Evolutionary conservation across 2,329 filamentous ascomycete species (phyloP), one percentile per base, ranked within the genome.

Genomic region (Nakataea oryzae): DNA sequence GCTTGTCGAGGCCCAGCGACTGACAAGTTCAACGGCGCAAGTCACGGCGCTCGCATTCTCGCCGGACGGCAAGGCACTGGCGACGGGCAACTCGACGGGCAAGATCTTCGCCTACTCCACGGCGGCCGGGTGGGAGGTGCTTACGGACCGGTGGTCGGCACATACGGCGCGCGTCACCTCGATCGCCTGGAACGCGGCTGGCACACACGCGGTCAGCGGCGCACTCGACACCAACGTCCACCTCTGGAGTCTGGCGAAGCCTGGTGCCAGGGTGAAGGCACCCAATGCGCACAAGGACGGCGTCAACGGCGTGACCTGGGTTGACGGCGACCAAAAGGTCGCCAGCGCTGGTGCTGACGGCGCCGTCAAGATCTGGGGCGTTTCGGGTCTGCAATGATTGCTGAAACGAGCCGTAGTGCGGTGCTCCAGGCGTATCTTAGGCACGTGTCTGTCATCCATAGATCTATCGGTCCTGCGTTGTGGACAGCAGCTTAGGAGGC

Each of bases 271-370:
- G 67, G 84, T 96, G 67, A 93, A 95, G 78, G 88, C 86, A 17
- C 76, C 86, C 27, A 96, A 96, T 71, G 92, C 93, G 59, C 95
- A 99, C 77, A 97, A 97, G 77, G 95, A 97, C 71, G 95, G 95
- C 12, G 92, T 97, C 24, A 91, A 89, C 67, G 93, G 90, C 21
- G 88, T 97, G 21, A 83, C 83, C 14, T 99, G 93, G 79, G 81
- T 90, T 17, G 82, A 81, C 30, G 85, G 82, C 11, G 79, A 80
- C 63, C 74, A 74, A 24, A 90, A 84, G 75, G 81, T 97, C 59
- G 86, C 90, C 12, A 96, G 88, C 67, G 85, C 86, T 5, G 95
- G 95, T 57, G 90, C 87, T 13, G 95, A 99, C 81, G 93, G 91
- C 41, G 88, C 90, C 0, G 83, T 99, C 58, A 99, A 97, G 81